Evolutionary conservation across 352 stramenopile species (phyloP), one percentile per base, ranked within the genome.

Genomic region (Blastocystis sp.): DNA sequence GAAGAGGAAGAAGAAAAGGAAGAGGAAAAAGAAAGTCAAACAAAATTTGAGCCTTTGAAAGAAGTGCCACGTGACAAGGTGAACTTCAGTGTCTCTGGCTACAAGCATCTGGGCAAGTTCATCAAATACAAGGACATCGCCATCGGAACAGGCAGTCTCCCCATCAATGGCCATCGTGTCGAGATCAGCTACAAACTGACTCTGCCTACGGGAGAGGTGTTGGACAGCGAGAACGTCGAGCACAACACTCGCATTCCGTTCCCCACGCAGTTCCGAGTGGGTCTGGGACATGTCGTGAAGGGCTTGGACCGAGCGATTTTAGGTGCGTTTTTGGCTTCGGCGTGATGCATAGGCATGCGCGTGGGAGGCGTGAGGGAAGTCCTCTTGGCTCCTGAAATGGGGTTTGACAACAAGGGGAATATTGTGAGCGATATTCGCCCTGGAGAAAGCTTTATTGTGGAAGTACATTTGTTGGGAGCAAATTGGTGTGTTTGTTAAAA

Each of bases 361-460:
- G 45, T 82, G 15, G 73, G 73, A 66, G 73, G 73, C 9, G 73
- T 82, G 11, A n/a, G 73, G 11, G 45, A 82, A 39, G 68, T 82
- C 39, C 20, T 82, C 15, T 37, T 82, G 3, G 73, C 73, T 64
- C 73, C 73, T 9, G 47, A 64, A 64, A 82, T 82, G 73, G 73
- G 73, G 50, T 82, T 82, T 43, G 73, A 54, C 2, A 54, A 82
- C 50, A 82, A 82, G 50, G 73, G 73, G 45, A 82, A 82, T n/a
- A 82, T 82, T 41, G 50, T 82, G 15, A 63, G 45, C 37, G 73
- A 82, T 82, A 82, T 82, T 45, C 73, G 73, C 26, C 73, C 73
- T 13, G 73, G 73, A 23, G 73, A 82, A 43, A 34, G 34, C 29
- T 68, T 82, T 41, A 82, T 29, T 26, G 50, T 82, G 50, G 73